A percentile compares a stretch with the other conserved stretches of the same genome.
phyloP scores from a whole-genome alignment of 805 yeast species.

The Saturnispora besseyi region DNA sequence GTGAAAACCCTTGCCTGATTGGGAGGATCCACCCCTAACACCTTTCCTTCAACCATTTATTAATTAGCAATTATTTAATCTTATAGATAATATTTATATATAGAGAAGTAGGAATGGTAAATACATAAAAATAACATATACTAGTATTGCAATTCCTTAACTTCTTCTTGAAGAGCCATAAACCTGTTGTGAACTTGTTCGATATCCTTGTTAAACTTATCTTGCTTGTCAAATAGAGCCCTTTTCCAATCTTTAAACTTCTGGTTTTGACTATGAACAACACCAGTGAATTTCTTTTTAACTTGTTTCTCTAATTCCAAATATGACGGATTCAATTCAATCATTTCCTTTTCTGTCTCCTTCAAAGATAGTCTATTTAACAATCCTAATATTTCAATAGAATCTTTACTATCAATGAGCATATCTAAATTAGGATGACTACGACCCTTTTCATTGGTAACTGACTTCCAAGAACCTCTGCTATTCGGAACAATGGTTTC shows the following conservation, averaged over 20 bases:
- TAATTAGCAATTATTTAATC: not conserved
- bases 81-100: too few relatives aligned
- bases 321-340: slow-evolving; percentile 39
- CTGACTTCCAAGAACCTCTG: slow-evolving; percentile 21
- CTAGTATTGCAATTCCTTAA: slow-evolving; percentile 12
- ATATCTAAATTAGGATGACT: slow-evolving; percentile 24
- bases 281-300: slow-evolving; percentile 35
- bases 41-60: not conserved
- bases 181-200: slow-evolving; percentile 33
- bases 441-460: slow-evolving; percentile 10
- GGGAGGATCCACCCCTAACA: not conserved
- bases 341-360: slow-evolving; percentile 31
- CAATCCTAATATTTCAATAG: slow-evolving; percentile 30
- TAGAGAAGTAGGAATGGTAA: too few relatives aligned
- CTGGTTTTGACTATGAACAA: slow-evolving; percentile 41
- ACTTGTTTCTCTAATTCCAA: slow-evolving; percentile 35
- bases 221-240: slow-evolving; percentile 46
- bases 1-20: slow-evolving; percentile 6
- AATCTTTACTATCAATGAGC: slow-evolving; percentile 20
- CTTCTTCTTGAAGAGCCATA: slow-evolving; percentile 29
- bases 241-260: slow-evolving; percentile 56
- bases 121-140: too few relatives aligned
- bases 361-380: slow-evolving; percentile 31
- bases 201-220: slow-evolving; percentile 45
- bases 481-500: slow-evolving; percentile 19